Evolutionary conservation across 2,329 filamentous ascomycete species (phyloP).

Genomic region (Fusarium abutilonis): DNA sequence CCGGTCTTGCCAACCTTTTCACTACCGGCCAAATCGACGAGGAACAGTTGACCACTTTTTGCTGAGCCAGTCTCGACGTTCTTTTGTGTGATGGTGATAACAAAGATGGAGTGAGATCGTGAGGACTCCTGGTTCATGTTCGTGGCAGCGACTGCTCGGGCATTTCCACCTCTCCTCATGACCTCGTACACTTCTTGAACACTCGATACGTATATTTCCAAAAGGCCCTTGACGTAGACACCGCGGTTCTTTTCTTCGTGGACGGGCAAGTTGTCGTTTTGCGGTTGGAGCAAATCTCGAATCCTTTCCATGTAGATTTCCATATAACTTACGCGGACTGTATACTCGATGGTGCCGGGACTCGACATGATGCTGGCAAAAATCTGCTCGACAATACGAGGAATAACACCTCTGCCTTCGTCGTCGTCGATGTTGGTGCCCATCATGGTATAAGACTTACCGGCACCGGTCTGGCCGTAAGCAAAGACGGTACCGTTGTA

Average conservation of each 20-base stretch:
- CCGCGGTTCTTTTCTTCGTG: constrained; percentile 97
- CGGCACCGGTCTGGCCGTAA: constrained; percentile 96
- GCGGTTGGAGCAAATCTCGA: constrained; percentile 88
- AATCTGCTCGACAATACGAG: constrained; percentile 96
- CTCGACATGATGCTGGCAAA: constrained; percentile 94
- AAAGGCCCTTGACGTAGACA: constrained; percentile 93
- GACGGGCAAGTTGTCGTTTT: constrained; percentile 96
- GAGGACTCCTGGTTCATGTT: constrained; percentile 99
- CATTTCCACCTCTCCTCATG: constrained; percentile 89
- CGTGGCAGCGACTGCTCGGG: constrained; percentile 91
- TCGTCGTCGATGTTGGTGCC: constrained; percentile 87
- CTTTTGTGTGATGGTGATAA: constrained; percentile 96
- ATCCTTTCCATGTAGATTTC: constrained; percentile 99
- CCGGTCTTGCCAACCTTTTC: constrained; percentile 99
- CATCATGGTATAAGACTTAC: constrained; percentile 98
- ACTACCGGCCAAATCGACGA: constrained; percentile 97
- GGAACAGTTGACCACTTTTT: constrained; percentile 95
- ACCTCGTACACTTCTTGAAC: constrained; percentile 97
- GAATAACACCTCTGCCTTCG: constrained; percentile 90
- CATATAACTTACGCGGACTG: constrained; percentile 99
- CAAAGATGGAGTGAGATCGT: constrained; percentile 97
- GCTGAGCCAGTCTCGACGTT: constrained; percentile 95
- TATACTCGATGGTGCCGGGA: constrained; percentile 95
- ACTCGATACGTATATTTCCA: constrained; percentile 95
- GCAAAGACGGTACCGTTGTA: constrained; percentile 99